Conservation (phyloP, 768 basidiomycete species). For the Antrodiella citrinella region DNA sequence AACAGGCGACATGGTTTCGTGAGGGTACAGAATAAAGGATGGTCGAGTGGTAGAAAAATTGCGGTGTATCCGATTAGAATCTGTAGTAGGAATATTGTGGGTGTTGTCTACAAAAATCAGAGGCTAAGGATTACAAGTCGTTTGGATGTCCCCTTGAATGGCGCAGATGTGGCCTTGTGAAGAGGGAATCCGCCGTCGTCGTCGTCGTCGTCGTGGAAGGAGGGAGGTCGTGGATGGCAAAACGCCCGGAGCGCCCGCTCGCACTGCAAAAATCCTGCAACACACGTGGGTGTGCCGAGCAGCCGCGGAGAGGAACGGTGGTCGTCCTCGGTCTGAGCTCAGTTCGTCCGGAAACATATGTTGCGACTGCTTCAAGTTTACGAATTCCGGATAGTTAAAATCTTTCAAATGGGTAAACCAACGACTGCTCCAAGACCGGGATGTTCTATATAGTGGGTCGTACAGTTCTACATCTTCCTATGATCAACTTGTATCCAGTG, state of each 20-base stretch:
- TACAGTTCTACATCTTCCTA: no score
- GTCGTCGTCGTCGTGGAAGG: background rate
- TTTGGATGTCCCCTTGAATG: background rate
- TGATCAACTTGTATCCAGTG: no score
- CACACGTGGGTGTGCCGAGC: background rate
- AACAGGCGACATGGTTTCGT: slow-evolving; percentile 42
- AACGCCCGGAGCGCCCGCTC: background rate
- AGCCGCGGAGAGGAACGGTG: background rate
- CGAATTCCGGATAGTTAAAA: no score
- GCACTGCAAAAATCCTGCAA: background rate
- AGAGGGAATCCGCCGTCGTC: background rate
- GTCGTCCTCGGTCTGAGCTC: no score
- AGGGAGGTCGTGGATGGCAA: background rate
- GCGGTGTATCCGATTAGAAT: slow-evolving; percentile 10
- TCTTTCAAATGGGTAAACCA: no score
- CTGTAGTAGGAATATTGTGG: slow-evolving; percentile 3
- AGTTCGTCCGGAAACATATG: no score
- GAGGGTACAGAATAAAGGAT: slow-evolving; percentile 18
- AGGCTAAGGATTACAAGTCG: slow-evolving; percentile 1
- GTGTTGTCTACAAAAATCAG: background rate
- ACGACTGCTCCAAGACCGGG: no score
- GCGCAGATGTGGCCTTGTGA: background rate
- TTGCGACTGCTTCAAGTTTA: no score
- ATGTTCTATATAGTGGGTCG: no score
- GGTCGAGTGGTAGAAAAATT: slow-evolving; percentile 5